Evolutionary conservation across 2,329 filamentous ascomycete species (phyloP).

Genomic region (Talaromyces sp.): DNA sequence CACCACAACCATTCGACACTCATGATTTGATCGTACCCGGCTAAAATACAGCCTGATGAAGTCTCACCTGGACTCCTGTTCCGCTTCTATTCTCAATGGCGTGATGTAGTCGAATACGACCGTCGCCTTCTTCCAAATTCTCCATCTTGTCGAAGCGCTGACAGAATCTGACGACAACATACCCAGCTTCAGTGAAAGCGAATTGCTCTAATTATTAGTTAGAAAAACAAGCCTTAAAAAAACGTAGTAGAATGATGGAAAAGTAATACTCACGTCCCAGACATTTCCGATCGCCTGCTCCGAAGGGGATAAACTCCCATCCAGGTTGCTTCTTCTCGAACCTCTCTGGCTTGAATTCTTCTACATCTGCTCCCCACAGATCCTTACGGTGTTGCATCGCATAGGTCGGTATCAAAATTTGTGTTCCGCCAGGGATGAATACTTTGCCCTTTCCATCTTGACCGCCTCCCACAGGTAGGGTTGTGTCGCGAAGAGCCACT

Average conservation of each 20-base stretch:
- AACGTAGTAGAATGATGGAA: neutral
- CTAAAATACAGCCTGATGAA: slow-evolving; percentile 5
- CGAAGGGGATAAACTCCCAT: slow-evolving; percentile 37
- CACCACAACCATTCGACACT: neutral
- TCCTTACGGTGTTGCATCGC: slow-evolving; percentile 65
- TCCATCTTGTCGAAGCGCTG: slow-evolving; percentile 11
- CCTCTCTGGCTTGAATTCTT: slow-evolving; percentile 17
- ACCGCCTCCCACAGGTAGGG: slow-evolving; percentile 52
- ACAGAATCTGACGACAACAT: slow-evolving; percentile 7
- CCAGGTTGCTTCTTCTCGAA: slow-evolving; percentile 22
- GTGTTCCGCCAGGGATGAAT: slow-evolving; percentile 59
- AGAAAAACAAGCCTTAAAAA: neutral
- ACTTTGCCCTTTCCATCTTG: slow-evolving; percentile 55
- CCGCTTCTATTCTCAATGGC: slow-evolving; percentile 11
- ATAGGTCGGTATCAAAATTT: slow-evolving; percentile 61
- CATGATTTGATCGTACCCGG: neutral
- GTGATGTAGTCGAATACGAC: slow-evolving; percentile 10
- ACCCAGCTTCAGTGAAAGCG: slow-evolving; percentile 10
- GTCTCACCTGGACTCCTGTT: slow-evolving; percentile 8
- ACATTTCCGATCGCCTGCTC: slow-evolving; percentile 21
- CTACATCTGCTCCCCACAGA: slow-evolving; percentile 42
- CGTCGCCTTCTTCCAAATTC: slow-evolving; percentile 9
- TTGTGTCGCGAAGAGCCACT: slow-evolving; percentile 35
- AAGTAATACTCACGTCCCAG: slow-evolving; percentile 14
- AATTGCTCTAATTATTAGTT: slow-evolving; percentile 5